Evolutionary conservation across 192 early-diverging fungal genomes (phyloP), one percentile per base, ranked within the genome.

Genomic region (Phycomyces blakesleeanus): DNA sequence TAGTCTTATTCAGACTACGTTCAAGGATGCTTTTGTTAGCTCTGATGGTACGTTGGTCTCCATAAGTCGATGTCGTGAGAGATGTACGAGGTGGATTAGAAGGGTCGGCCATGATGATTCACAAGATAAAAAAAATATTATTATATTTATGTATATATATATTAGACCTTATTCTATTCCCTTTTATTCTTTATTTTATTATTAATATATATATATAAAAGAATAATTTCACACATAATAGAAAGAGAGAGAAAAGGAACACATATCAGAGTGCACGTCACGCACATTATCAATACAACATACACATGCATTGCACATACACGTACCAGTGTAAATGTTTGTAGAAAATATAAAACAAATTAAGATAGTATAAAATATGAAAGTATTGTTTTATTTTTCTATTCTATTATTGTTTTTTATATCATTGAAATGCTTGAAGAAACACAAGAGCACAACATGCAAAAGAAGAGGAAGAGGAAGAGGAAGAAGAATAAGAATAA

Each of bases 1-100:
- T 84, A 6, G 86, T 86, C 74, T 88, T 89, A 53, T 80, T 84
- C 38, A 94, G 75, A 71, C 82, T 83, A 16, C 92, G 85, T 58
- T 96, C 94, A 8, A 94, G 68, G 52, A 94, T 87, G 44, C 62
- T 60, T 50, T 75, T 75, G 12, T n/a, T 47, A 6, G 26, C 64
- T 27, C 67, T 59, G 20, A 29, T 47, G 11, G 40, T 49, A 47
- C 64, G 64, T 44, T 57, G 55, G 10, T 67, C 65, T 38, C 50
- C 66, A 44, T 66, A 67, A 10, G 54, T 39, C 21, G 71, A 63
- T 29, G 71, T 55, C 38, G 57, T 51, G 20, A 61, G 59, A 24
- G 66, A 68, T 4, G 59, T 42, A 8, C 66, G 66, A 21, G 66
- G 52, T 6, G 42, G 26, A 26, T 37, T 47, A 11, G 44, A 47